Base-by-base conservation (phyloP, 179 eudicot species). In the Camellia oleifera region DNA sequence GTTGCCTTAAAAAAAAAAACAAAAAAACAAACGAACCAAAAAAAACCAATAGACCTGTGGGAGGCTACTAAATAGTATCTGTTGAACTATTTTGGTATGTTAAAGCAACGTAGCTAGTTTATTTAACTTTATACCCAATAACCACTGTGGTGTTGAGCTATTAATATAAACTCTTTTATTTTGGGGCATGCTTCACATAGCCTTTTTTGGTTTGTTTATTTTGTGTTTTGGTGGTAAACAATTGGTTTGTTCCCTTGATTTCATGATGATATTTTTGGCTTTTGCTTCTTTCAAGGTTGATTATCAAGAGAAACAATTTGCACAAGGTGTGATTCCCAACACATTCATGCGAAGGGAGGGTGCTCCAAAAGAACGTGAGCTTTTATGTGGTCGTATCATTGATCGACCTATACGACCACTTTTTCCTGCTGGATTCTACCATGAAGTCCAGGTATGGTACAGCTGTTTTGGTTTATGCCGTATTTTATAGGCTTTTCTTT, bases 331-430 rank as follows among this genome's bases (percentile, higher is more conserved):
- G 71, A 96, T 96, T 74, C 99, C 99, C 58, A 88, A 78, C 80
- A 94, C 99, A 75, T 96, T 86, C 69, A 94, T 96, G 98, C 87
- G 99, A 78, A 89, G 99, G 82, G 99, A 96, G 85, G 99, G 99
- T 74, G 98, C 99, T 85, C 99, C 99, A 3, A 96, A 90, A 92
- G 99, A 96, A 85, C 94, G 99, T 12, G 98, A 96, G 76, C 96
- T 96, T 78, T 80, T 96, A 83, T 91, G 96, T 79, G 99, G 98
- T 50, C 96, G 99, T 42, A 86, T 96, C 77, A 96, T 96, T 84
- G 99, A 96, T 84, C 86, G 98, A 62, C 99, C 99, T 13, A 92
- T 96, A 75, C 87, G 98, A 52, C 99, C 99, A 18, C 94, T 96
- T 85, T 96, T 96, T 84, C 98, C 97, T 20, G 69, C 88, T 77